Conservation (phyloP, 2,329 filamentous ascomycete genomes). For the Pseudopithomyces maydicus region DNA sequence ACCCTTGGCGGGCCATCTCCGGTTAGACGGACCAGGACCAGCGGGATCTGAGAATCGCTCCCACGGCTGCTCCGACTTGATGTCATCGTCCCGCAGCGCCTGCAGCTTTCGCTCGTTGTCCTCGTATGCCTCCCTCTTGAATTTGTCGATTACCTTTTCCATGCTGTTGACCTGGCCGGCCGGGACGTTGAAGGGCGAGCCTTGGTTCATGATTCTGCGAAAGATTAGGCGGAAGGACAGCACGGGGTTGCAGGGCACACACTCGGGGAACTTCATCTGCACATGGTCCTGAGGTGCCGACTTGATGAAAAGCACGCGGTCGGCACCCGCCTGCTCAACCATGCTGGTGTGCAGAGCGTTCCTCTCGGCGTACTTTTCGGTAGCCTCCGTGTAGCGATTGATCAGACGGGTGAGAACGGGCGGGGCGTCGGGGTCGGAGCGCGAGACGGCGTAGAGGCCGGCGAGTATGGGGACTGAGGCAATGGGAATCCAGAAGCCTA, state of each 20-base stretch:
- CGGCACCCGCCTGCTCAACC: conserved; percentile 66
- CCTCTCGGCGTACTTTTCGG: conserved; percentile 59
- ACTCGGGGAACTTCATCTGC: conserved; percentile 68
- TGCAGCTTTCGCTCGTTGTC: conserved; percentile 62
- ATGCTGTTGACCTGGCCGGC: conserved; percentile 66
- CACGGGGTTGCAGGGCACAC: conserved; percentile 42
- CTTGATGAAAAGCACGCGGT: conserved; percentile 64
- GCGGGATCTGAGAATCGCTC: conserved; percentile 6
- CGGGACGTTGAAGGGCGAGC: conserved; percentile 67
- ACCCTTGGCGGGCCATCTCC: conserved; percentile 1
- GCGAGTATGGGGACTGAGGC: conserved; percentile 51
- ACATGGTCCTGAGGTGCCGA: conserved; percentile 54
- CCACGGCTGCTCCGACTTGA: conserved; percentile 42
- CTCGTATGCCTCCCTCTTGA: conserved; percentile 62
- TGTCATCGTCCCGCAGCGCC: conserved; percentile 38
- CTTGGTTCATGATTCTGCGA: conserved; percentile 64
- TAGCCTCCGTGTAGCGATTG: conserved; percentile 59
- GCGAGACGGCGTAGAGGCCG: conserved; percentile 53
- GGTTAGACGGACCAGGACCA: conserved; percentile 2
- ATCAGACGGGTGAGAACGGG: conserved; percentile 58
- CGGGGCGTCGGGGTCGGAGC: conserved; percentile 45
- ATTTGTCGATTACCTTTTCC: conserved; percentile 65
- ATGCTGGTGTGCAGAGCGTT: conserved; percentile 66
- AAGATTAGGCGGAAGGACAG: conserved; percentile 19
- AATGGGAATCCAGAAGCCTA: conserved; percentile 55